Conservation (phyloP, 768 basidiomycete genomes). For the Leccinum uliginosum region DNA sequence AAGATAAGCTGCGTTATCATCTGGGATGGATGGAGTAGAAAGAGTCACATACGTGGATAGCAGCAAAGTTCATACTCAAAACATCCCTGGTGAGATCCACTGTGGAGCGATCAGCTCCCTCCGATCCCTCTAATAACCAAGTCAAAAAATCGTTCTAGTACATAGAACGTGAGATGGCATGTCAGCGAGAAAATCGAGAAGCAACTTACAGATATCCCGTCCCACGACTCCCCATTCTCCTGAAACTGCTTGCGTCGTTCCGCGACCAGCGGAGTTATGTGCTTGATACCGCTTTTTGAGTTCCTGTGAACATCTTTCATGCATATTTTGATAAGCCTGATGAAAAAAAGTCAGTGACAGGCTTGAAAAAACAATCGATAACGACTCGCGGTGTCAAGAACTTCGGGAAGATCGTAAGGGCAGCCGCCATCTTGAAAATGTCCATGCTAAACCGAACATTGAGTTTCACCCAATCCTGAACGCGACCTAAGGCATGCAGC, state of each 20-base stretch:
- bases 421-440: background rate
- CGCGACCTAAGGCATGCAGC: background rate
- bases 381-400: constrained; percentile 30
- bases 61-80: constrained; percentile 21
- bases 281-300: constrained; percentile 5
- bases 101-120: constrained; percentile 8
- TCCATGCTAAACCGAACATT: constrained; percentile 26
- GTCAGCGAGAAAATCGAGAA: background rate
- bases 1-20: background rate
- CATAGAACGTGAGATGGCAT: background rate
- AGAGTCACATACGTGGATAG: constrained; percentile 16
- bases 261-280: constrained; percentile 26
- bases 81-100: constrained; percentile 20
- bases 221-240: background rate
- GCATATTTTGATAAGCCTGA: constrained; percentile 1
- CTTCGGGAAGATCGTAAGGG: constrained; percentile 30
- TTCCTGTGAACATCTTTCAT: constrained; percentile 4
- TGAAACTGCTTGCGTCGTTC: background rate
- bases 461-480: constrained; percentile 29
- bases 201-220: constrained; percentile 4
- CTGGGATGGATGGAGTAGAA: background rate
- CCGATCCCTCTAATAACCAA: constrained; percentile 30
- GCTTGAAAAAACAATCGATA: background rate
- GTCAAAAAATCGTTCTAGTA: constrained; percentile 31
- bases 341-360: background rate